Conservation (phyloP, 139 green algal genomes). For the Edaphochlamys debaryana region DNA sequence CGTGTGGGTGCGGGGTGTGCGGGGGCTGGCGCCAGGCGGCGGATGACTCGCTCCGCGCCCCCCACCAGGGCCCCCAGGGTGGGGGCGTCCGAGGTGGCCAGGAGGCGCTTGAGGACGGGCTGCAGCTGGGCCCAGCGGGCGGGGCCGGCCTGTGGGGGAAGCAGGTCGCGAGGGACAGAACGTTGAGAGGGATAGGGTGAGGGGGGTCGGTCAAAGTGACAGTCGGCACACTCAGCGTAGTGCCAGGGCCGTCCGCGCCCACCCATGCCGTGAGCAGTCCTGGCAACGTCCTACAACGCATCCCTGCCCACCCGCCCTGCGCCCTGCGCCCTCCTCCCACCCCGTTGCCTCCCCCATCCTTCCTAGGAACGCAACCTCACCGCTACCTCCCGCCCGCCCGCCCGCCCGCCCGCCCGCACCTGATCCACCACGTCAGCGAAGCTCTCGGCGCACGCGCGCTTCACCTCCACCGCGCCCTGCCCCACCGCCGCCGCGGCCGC, state of each 20-base stretch:
- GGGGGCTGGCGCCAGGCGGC: neutral
- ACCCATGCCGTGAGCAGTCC: too few relatives aligned
- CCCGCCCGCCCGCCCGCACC: too few relatives aligned
- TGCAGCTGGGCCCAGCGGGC: conserved; percentile 23
- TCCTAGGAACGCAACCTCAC: too few relatives aligned
- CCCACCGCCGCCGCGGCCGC: conserved; percentile 26
- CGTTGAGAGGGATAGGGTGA: neutral
- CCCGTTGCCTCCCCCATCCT: too few relatives aligned
- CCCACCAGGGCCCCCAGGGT: conserved; percentile 1
- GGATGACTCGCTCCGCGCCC: neutral
- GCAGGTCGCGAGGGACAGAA: neutral
- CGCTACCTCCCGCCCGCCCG: too few relatives aligned
- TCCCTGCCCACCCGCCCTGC: too few relatives aligned
- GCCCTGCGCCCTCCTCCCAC: too few relatives aligned
- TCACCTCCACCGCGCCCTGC: conserved; percentile 6
- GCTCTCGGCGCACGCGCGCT: conserved; percentile 6
- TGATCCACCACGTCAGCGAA: neutral
- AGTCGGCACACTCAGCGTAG: neutral
- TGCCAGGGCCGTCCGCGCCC: too few relatives aligned
- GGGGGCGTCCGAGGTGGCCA: neutral
- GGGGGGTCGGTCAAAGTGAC: neutral
- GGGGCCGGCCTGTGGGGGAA: neutral
- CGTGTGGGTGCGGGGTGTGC: neutral
- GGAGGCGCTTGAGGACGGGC: neutral
- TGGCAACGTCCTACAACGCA: too few relatives aligned